Base-by-base conservation (phyloP, 2,329 filamentous ascomycete genomes). In the Ramularia endophylla region DNA sequence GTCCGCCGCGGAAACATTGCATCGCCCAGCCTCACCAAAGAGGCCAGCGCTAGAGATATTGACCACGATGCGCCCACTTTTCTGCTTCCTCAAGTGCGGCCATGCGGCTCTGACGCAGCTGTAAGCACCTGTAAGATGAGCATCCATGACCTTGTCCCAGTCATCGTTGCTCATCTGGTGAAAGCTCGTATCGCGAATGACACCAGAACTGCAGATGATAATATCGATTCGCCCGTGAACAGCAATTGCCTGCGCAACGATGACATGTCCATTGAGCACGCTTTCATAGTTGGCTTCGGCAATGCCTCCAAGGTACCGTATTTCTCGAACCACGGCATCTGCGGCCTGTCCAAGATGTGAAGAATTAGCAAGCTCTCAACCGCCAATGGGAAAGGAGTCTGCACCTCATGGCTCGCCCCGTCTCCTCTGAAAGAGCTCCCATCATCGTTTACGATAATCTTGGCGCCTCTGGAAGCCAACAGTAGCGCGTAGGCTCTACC, bases 11-110 rank as follows among this genome's bases (percentile, higher is more conserved):
- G 89, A 77, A 66, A 95, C 95, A 75, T 97, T 97, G 59, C 88
- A 85, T 70, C 97, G 90, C 48, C 90, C 90, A 64, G 95, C 95
- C 76, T 95, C 95, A 56, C 90, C 90, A 63, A 97, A 97, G 65
- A 97, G 94, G 67, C 90, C 90, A 56, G 85, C 90, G 36, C 90
- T 95, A 22, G 86, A 94, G 25, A 90, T 89, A 32, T 90, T 97
- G 74, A 95, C 97, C 61, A 97, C 75, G 46, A 97, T 80, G 57
- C 90, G 86, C 53, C 90, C 90, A 60, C 95, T 95, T 74, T 95
- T 95, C 67, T 97, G 90, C 73, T 95, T 95, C 62, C 13, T 28
- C 27, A 28, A 11, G 13, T 28, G 13, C 11, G 27, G 27, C 27
- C 27, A 28, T 11, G 27, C 27, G 5, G 27, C 27, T 9, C 3